Base-by-base conservation (phyloP, 2,329 filamentous ascomycete genomes). In the Teratosphaeria nubilosa region DNA sequence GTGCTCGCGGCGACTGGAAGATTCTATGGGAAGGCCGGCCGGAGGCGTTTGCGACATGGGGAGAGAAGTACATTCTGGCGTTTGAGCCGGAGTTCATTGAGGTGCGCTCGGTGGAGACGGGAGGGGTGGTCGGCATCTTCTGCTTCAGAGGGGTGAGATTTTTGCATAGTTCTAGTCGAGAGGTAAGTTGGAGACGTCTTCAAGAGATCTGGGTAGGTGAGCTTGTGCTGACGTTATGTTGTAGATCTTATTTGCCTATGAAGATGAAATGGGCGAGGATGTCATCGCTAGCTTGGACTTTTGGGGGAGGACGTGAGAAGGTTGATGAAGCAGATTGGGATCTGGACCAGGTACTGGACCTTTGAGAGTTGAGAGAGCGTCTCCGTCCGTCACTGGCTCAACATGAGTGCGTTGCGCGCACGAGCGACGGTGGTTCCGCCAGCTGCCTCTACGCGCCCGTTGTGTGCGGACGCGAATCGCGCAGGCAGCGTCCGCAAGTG, bases 61-160 rank as follows among this genome's bases (percentile, higher is more conserved):
- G 95, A 69, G 94, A 94, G 53, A 73, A 72, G 64, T 99, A 95
- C 81, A 96, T 99, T 63, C 78, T 99, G 68, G 94, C 92, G 0
- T 99, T 99, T 72, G 94, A 99, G 76, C 86, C 91, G 41, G 96
- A 94, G 70, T 99, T 99, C 70, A 95, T 99, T 66, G 94, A 99
- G 76, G 88, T 99, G 67, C 83, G 94, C 64, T 90, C 96, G 71
- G 92, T 96, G 72, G 94, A 99, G 74, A 96, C 87, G 55, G 90
- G 91, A 63, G 89, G 90, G 60, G 72, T 87, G 71, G 91, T 97
- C 63, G 91, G 96, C 72, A 96, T 99, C 67, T 88, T 97, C 72
- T 95, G 91, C 59, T 91, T 91, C 69, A 95, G 90, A 81, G 96
- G 95, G 70, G 95, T 96, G 68, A 85, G 94, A 69, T 96, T 97